These are phyloP conservation scores for Tritrichomonas foetus DNA, from an alignment of 208 protist species.

Conservation along the genomic window DNA sequence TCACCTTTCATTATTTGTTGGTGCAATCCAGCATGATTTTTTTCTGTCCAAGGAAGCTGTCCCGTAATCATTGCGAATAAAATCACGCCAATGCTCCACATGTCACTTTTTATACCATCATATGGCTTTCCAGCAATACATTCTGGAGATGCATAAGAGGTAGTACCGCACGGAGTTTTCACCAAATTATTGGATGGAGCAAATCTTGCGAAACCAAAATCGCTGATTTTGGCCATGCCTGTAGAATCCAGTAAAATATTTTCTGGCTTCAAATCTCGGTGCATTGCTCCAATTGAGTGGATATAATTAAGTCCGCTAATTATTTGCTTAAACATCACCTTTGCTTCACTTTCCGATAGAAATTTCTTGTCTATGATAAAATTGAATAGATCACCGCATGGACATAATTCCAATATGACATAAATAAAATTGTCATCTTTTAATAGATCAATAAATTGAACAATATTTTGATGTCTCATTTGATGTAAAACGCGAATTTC, in stretches of 20 bases:
- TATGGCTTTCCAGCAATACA: neutral
- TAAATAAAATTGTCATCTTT: neutral
- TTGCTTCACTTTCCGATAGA: neutral
- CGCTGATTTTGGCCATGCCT: neutral
- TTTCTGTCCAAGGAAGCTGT: neutral
- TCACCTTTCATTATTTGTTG: neutral
- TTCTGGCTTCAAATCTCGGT: no score
- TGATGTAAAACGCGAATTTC: neutral
- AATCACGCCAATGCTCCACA: neutral
- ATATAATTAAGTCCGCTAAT: neutral
- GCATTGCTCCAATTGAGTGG: no score
- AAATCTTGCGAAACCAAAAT: neutral
- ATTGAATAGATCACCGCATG: neutral
- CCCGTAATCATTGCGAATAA: neutral
- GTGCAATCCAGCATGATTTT: neutral
- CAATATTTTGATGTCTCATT: neutral
- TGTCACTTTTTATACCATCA: neutral
- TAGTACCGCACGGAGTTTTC: neutral
- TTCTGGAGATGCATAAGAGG: neutral
- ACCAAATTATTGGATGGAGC: neutral
- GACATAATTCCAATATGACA: neutral
- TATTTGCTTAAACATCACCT: neutral
- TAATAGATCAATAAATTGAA: neutral
- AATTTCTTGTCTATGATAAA: neutral
- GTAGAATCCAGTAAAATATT: no score